Percentiles rank a stretch among this genome's conserved stretches.
These are phyloP conservation scores for Auricularia sp. DNA, from an alignment of 768 basidiomycete genomes.

Conservation along the genomic window DNA sequence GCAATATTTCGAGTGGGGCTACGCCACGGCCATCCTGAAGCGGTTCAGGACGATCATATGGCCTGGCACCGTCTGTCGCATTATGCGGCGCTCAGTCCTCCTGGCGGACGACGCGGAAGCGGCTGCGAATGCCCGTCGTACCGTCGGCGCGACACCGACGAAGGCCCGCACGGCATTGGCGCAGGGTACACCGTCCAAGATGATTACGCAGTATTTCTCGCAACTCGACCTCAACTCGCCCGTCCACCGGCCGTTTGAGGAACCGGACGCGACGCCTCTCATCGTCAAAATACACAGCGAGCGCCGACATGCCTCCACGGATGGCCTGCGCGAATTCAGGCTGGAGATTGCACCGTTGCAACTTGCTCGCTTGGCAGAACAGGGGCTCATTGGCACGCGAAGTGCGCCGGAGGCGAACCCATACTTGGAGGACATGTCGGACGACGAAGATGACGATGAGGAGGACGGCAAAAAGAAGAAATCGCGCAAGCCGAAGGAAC, in stretches of 20 bases:
- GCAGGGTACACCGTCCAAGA: constrained; percentile 36
- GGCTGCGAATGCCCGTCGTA: constrained; percentile 1
- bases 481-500: constrained; percentile 28
- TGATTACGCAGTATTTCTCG: constrained; percentile 49
- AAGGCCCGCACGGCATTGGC: constrained; percentile 22
- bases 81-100: constrained; percentile 54
- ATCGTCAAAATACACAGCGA: constrained; percentile 57
- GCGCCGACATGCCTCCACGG: constrained; percentile 61
- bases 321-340: constrained; percentile 66
- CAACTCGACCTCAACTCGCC: constrained; percentile 28
- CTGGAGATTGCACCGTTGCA: constrained; percentile 61
- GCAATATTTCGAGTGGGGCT: constrained; percentile 87
- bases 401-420: constrained; percentile 28
- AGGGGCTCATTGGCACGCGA: constrained; percentile 55
- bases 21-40: constrained; percentile 69
- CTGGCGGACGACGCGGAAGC: constrained; percentile 28
- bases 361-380: constrained; percentile 54
- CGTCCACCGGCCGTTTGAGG: constrained; percentile 18
- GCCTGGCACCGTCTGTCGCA: constrained; percentile 60
- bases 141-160: constrained; percentile 28
- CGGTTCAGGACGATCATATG: constrained; percentile 78
- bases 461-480: constrained; percentile 25
- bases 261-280: constrained; percentile 31
- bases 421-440: constrained; percentile 38
- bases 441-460: constrained; percentile 41